phyloP scores from a whole-genome alignment of 208 protist species.

The Leptomonas seymouri region DNA sequence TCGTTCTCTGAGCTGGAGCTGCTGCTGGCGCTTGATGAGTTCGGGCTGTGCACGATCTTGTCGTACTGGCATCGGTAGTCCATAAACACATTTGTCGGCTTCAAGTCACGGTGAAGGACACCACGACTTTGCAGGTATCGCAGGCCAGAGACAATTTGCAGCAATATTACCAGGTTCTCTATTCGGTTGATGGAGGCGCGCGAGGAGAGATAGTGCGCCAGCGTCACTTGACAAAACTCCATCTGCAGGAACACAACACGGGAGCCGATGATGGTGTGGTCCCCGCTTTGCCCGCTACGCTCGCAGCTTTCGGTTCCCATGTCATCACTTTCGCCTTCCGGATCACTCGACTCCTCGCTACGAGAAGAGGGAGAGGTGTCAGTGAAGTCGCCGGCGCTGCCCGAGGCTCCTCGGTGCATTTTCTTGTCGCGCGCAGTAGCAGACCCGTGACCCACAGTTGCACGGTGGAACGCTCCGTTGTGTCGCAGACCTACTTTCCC shows the following conservation, averaged over 20 bases:
- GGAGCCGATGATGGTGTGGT: constrained; percentile 38
- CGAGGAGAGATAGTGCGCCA: constrained; percentile 59
- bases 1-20: constrained; percentile 3
- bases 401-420: not conserved
- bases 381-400: not conserved
- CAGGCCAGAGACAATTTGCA: constrained; percentile 67
- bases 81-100: constrained; percentile 87
- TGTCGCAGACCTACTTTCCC: too few species aligned
- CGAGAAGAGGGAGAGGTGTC: not conserved
- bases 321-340: not conserved
- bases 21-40: constrained; percentile 19
- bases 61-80: constrained; percentile 72
- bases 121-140: constrained; percentile 69
- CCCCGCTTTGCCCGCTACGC: not conserved
- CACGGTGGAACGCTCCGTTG: too few species aligned
- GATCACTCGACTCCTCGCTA: not conserved
- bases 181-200: constrained; percentile 60
- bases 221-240: constrained; percentile 84
- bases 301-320: not conserved
- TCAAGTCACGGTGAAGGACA: constrained; percentile 85
- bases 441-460: too few species aligned
- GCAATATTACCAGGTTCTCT: constrained; percentile 76
- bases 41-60: constrained; percentile 18
- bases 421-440: too few species aligned
- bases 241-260: constrained; percentile 87